Evolutionary conservation across 805 yeast genomes (phyloP), one percentile per base, ranked within the genome.

Genomic region (Candida peoriensis): DNA sequence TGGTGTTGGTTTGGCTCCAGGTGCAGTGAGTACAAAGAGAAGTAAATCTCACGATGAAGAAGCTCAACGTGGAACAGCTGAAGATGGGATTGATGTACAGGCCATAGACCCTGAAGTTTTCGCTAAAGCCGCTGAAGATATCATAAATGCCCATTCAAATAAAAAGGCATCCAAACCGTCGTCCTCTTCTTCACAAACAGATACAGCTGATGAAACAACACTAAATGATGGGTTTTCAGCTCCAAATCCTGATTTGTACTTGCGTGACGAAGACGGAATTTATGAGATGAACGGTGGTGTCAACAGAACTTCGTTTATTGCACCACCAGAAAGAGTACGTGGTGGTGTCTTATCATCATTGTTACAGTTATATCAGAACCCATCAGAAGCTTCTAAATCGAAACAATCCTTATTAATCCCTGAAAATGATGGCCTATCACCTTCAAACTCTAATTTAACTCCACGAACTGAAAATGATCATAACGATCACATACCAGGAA

Each of bases 331-430:
- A 28, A 72, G 71, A 35, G 89, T 86, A 10, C 81, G 81, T 46
- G 88, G 87, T 18, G 96, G 97, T 57, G 90, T 88, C 13, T 67
- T 87, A 20, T 83, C 95, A 0, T 76, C 90, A 2, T 66, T 88
- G 43, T 65, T 88, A 43, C 71, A 78, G 40, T 64, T 88, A 32
- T 87, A 88, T 52, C 80, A 77, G 42, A 63, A 68, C 48, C 70
- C 52, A 25, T 28, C 21, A 5, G 54, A 47, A 17, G 46, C 44
- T 2, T 42, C 53, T 5, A 48, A 47, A 25, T 52, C 57, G 9
- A 42, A 42, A 28, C 21, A 41, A 26, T 35, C 41, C 11, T 26
- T 52, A 10, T 33, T 30, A 6, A 42, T 33, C 4, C 32, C 39
- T 18, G 49, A 37, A 4, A 21, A n/a, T 3, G n/a, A n/a, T n/a